Conservation (phyloP, 495 filamentous ascomycete genomes). For the Poronia punctata region DNA sequence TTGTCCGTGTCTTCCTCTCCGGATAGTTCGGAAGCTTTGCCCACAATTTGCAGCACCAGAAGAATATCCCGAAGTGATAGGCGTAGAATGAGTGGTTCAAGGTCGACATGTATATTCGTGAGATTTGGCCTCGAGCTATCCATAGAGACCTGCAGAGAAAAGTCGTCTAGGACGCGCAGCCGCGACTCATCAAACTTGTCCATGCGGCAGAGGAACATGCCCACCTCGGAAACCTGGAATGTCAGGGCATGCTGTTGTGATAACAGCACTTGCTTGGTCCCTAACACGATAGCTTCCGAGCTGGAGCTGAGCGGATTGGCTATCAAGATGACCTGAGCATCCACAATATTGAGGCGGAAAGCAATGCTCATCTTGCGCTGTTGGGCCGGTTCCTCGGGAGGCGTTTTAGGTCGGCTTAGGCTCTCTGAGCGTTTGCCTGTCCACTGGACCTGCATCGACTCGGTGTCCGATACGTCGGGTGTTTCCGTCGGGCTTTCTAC, state of each 20-base stretch:
- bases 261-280: slow-evolving; percentile 86
- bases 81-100: slow-evolving; percentile 88
- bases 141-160: slow-evolving; percentile 82
- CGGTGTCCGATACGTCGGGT: slow-evolving; percentile 55
- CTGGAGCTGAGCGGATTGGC: slow-evolving; percentile 83
- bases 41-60: slow-evolving; percentile 85
- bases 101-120: slow-evolving; percentile 75
- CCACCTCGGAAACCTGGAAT: slow-evolving; percentile 82
- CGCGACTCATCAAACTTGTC: slow-evolving; percentile 84
- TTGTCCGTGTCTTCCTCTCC: slow-evolving; percentile 42
- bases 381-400: slow-evolving; percentile 16
- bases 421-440: slow-evolving; percentile 23
- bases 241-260: slow-evolving; percentile 93
- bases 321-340: slow-evolving; percentile 91
- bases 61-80: slow-evolving; percentile 91
- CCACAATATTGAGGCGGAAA: slow-evolving; percentile 87
- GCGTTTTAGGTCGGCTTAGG: slow-evolving; percentile 4
- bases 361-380: slow-evolving; percentile 62
- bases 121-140: slow-evolving; percentile 65
- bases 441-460: slow-evolving; percentile 36
- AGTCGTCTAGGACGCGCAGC: slow-evolving; percentile 89
- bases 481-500: slow-evolving; percentile 50
- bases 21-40: slow-evolving; percentile 86
- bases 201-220: slow-evolving; percentile 99
- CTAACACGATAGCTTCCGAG: slow-evolving; percentile 92